A percentile compares a stretch with the other conserved stretches of the same genome.
Conservation (phyloP, 2,329 filamentous ascomycete species). For the Periglandula ipomoeae region DNA sequence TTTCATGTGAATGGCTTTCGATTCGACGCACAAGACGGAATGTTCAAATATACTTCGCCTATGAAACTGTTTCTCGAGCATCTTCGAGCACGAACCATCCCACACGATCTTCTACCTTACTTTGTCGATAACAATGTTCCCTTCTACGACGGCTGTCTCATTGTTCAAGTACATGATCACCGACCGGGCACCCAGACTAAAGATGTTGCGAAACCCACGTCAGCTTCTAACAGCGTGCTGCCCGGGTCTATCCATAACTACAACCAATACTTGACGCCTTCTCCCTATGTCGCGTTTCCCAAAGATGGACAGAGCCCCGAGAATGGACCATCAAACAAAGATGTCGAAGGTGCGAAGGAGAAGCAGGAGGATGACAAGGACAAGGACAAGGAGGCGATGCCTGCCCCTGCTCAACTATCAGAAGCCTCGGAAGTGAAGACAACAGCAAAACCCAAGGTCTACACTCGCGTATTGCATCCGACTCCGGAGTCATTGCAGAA, state of each 20-base stretch:
- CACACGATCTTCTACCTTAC: slow-evolving; percentile 79
- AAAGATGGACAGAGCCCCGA: slow-evolving; percentile 39
- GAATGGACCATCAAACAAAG: slow-evolving; percentile 24
- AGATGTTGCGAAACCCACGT: slow-evolving; percentile 39
- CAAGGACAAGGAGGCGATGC: slow-evolving; percentile 51
- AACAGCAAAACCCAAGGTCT: slow-evolving; percentile 51
- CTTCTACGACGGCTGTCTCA: slow-evolving; percentile 92
- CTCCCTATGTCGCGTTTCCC: slow-evolving; percentile 71
- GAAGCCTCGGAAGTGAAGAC: slow-evolving; percentile 29
- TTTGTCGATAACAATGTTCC: slow-evolving; percentile 61
- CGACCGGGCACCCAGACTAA: slow-evolving; percentile 55
- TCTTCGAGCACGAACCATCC: slow-evolving; percentile 65
- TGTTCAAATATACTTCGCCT: slow-evolving; percentile 84
- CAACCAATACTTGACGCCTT: slow-evolving; percentile 83
- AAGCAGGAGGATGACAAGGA: slow-evolving; percentile 27
- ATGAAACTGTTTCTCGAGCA: slow-evolving; percentile 79
- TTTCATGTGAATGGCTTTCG: slow-evolving; percentile 78
- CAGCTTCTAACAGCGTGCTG: slow-evolving; percentile 50
- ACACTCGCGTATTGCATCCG: slow-evolving; percentile 75
- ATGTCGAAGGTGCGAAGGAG: slow-evolving; percentile 21
- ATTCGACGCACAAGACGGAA: slow-evolving; percentile 90
- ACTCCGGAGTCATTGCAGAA: slow-evolving; percentile 66
- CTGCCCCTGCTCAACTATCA: slow-evolving; percentile 37
- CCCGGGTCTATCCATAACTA: slow-evolving; percentile 89
- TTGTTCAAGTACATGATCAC: slow-evolving; percentile 89